These are phyloP conservation scores for Pleodorina starrii DNA, from an alignment of 139 green algal genomes.

Conservation along the genomic window DNA sequence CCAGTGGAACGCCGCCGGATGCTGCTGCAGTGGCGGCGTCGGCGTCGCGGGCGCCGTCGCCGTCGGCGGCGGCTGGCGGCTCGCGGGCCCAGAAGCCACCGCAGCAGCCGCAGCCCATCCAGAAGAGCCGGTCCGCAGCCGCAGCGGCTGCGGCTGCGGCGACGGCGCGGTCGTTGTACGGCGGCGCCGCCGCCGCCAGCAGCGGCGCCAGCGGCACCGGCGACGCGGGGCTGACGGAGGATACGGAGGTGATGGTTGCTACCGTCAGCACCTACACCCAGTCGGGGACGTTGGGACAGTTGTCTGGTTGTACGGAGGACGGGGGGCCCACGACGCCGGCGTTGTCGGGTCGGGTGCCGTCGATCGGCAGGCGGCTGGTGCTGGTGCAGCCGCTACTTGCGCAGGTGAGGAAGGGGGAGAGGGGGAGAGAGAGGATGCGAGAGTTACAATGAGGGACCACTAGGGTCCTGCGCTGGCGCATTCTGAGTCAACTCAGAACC, in stretches of 20 bases:
- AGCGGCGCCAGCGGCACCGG: not conserved
- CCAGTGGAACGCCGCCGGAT: no score
- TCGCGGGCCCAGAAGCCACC: no score
- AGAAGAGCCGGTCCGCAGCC: not conserved
- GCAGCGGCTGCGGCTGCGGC: not conserved
- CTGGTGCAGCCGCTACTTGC: constrained; percentile 10
- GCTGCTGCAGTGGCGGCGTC: not conserved
- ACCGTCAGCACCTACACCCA: not conserved
- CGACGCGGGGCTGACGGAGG: not conserved
- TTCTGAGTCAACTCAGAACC: no score
- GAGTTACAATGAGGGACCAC: not conserved
- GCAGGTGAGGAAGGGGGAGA: not conserved
- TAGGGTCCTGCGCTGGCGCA: no score
- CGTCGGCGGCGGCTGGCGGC: no score
- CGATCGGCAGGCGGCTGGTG: not conserved
- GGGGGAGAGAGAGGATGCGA: not conserved
- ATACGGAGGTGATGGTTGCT: not conserved
- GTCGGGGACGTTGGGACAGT: not conserved
- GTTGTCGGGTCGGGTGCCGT: not conserved
- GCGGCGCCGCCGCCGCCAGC: not conserved
- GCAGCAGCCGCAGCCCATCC: no score
- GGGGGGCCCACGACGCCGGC: not conserved
- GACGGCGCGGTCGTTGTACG: not conserved
- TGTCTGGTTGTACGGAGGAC: not conserved
- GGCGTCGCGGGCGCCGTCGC: not conserved